These are phyloP conservation scores for Talaromyces piceae DNA, from an alignment of 2,329 filamentous ascomycete species.

Conservation along the genomic window DNA sequence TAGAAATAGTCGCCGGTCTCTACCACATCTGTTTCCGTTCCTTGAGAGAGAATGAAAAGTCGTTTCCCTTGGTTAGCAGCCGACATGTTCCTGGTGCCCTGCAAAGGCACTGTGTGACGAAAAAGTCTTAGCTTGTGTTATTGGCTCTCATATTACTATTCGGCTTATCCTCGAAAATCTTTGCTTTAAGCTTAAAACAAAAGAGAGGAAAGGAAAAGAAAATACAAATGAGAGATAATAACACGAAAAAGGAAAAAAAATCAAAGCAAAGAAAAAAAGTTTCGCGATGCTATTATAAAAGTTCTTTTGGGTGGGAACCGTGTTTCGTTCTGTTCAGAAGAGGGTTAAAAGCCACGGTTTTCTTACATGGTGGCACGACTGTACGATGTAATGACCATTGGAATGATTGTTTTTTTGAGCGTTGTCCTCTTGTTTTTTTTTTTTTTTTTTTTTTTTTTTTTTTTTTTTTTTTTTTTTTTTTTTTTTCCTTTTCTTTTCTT, in stretches of 20 bases:
- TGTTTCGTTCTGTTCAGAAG: conserved; percentile 12
- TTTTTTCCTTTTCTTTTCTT: conserved; percentile 6
- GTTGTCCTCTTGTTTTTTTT: conserved; percentile 7
- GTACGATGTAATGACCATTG: conserved; percentile 29
- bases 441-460: conserved; percentile 3
- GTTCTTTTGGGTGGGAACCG: conserved; percentile 15
- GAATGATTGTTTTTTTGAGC: conserved; percentile 17
- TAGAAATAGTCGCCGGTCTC: neutral
- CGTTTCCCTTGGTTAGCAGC: neutral
- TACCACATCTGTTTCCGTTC: neutral
- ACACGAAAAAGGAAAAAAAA: conserved; percentile 12
- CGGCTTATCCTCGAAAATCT: neutral
- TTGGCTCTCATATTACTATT: conserved; percentile 10
- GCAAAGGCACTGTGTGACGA: conserved; percentile 4
- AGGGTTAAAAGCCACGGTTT: neutral
- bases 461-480: conserved; percentile 9
- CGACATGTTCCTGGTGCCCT: neutral
- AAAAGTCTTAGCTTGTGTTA: conserved; percentile 12
- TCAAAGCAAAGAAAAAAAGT: conserved; percentile 11
- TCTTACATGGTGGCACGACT: conserved; percentile 24
- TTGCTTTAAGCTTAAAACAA: neutral
- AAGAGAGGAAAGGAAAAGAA: conserved; percentile 10
- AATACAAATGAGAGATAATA: no score
- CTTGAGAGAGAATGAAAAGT: neutral
- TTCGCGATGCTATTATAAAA: neutral